Evolutionary conservation across 2,329 filamentous ascomycete genomes (phyloP).

Genomic region (Didymellaceae sp.): DNA sequence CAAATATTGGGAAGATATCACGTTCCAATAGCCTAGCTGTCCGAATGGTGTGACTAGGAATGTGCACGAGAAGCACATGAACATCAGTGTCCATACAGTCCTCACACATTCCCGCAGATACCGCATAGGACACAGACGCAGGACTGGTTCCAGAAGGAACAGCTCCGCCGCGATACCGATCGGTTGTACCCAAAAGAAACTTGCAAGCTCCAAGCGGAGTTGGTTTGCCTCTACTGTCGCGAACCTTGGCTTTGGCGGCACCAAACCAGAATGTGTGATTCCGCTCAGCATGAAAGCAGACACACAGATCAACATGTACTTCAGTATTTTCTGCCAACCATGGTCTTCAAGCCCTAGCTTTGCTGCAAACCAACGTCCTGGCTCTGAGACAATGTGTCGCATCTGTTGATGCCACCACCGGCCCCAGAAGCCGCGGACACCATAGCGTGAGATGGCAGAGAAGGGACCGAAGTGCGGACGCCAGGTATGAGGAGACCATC

Average conservation of each 20-base stretch:
- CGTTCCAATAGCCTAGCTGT: slow-evolving; percentile 14
- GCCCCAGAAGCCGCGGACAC: slow-evolving; percentile 17
- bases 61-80: slow-evolving; percentile 3
- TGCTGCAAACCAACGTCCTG: slow-evolving; percentile 6
- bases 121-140: background rate
- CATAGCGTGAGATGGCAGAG: slow-evolving; percentile 4
- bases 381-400: slow-evolving; percentile 19
- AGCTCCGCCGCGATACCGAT: slow-evolving; percentile 13
- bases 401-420: slow-evolving; percentile 22
- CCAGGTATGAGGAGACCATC: slow-evolving; percentile 15
- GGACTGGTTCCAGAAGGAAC: slow-evolving; percentile 4
- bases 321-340: slow-evolving; percentile 1
- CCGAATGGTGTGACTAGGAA: slow-evolving; percentile 9
- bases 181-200: slow-evolving; percentile 18
- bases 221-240: background rate
- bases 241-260: slow-evolving; percentile 11
- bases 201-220: slow-evolving; percentile 7
- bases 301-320: slow-evolving; percentile 14
- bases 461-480: slow-evolving; percentile 15
- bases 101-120: background rate
- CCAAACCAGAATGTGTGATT: slow-evolving; percentile 15
- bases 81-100: background rate
- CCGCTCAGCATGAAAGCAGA: slow-evolving; percentile 16
- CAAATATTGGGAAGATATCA: background rate
- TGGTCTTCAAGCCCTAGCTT: background rate